Evolutionary conservation across 2,329 filamentous ascomycete genomes (phyloP).

Genomic region (Sporothrix protearum): DNA sequence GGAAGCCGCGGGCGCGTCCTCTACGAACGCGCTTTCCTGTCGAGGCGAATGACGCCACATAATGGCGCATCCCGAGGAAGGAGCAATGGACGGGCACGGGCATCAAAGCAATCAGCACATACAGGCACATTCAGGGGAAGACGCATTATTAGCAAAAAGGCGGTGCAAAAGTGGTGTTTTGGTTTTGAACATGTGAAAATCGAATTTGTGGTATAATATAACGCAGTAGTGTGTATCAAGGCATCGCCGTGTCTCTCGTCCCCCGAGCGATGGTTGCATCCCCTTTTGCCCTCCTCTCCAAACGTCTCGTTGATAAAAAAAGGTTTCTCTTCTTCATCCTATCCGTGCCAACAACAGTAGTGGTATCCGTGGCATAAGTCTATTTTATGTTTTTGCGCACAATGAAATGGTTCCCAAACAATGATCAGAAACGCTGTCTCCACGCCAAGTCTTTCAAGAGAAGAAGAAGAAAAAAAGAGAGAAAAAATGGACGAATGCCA

Average conservation of each 20-base stretch:
- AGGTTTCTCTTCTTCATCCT: neutral
- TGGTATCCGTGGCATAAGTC: neutral
- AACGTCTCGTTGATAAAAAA: too few relatives aligned
- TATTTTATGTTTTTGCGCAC: neutral
- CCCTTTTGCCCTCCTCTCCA: neutral
- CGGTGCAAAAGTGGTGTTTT: neutral
- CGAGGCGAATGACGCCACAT: neutral
- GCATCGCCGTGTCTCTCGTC: neutral
- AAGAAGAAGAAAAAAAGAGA: too few relatives aligned
- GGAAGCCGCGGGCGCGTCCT: neutral
- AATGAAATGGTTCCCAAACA: neutral
- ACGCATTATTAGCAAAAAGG: too few relatives aligned
- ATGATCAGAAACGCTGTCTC: neutral
- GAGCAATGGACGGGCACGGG: neutral
- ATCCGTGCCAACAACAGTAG: conserved; percentile 3
- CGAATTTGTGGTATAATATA: conserved; percentile 16
- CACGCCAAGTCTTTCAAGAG: neutral
- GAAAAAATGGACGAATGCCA: too few relatives aligned
- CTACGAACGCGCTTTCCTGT: neutral
- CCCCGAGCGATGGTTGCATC: neutral
- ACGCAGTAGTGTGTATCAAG: conserved; percentile 6
- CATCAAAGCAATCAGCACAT: neutral
- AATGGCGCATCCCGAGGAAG: neutral
- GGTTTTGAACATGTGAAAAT: conserved; percentile 11
- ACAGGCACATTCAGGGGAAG: too few relatives aligned